A percentile compares a stretch with the other conserved stretches of the same genome.
Evolutionary conservation across 495 filamentous ascomycete genomes (phyloP).

Genomic region (Aspergillus asperescens): DNA sequence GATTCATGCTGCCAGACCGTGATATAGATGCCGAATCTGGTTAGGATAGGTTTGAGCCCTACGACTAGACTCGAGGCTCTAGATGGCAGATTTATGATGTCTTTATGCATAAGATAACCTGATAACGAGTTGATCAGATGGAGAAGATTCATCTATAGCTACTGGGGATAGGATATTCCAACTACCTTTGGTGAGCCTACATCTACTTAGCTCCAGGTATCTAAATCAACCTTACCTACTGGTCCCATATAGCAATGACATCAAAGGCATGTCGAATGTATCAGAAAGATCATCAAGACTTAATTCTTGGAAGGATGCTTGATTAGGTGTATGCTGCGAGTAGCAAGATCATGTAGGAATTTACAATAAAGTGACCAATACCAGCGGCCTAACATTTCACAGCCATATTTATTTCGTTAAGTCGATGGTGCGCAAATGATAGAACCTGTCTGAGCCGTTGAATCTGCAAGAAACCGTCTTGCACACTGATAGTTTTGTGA

Average conservation of each 20-base stretch:
- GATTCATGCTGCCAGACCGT: not conserved
- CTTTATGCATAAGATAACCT: too few relatives aligned
- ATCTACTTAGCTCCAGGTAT: too few relatives aligned
- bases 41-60: constrained; percentile 22
- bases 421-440: constrained; percentile 23
- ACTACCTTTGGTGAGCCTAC: too few relatives aligned
- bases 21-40: constrained; percentile 3
- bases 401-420: constrained; percentile 22
- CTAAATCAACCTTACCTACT: too few relatives aligned
- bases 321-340: not conserved
- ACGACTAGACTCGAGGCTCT: not conserved
- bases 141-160: too few relatives aligned
- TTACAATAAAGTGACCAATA: constrained; percentile 18
- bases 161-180: too few relatives aligned
- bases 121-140: too few relatives aligned
- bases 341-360: not conserved
- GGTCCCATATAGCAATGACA: too few relatives aligned
- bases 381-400: too few relatives aligned
- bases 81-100: too few relatives aligned
- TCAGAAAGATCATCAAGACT: too few relatives aligned
- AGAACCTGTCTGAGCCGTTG: constrained; percentile 21
- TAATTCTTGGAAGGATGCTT: not conserved
- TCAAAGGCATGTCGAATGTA: not conserved
- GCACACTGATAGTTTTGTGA: constrained; percentile 22
- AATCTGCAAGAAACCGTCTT: constrained; percentile 19